phyloP scores from a whole-genome alignment of 495 filamentous ascomycete genomes.

The Filosporella fistucella region DNA sequence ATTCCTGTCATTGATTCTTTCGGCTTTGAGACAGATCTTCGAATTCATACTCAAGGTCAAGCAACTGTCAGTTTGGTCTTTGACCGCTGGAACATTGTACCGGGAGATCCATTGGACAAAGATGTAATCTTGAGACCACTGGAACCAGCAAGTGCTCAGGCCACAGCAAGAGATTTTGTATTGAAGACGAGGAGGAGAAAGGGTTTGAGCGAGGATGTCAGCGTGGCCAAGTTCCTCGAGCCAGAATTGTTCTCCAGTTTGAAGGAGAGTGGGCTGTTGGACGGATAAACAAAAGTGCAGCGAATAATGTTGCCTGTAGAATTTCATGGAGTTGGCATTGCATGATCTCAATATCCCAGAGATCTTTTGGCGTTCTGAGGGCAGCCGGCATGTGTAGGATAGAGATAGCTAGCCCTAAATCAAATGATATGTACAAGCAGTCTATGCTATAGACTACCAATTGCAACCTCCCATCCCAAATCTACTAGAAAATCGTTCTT shows the following conservation, averaged over 20 bases:
- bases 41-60: constrained; percentile 93
- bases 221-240: constrained; percentile 92
- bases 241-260: constrained; percentile 85
- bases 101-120: constrained; percentile 89
- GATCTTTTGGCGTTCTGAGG: constrained; percentile 10
- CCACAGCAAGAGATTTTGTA: constrained; percentile 91
- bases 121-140: constrained; percentile 76
- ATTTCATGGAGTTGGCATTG: constrained; percentile 16
- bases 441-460: too few relatives aligned
- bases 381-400: constrained; percentile 7
- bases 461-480: too few relatives aligned
- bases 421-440: too few relatives aligned
- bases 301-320: constrained; percentile 1
- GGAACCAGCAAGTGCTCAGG: constrained; percentile 80
- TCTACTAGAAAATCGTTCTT: too few relatives aligned
- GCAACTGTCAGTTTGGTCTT: constrained; percentile 89
- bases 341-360: constrained; percentile 12
- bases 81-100: constrained; percentile 92
- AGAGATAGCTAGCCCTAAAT: too few relatives aligned
- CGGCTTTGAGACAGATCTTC: constrained; percentile 93
- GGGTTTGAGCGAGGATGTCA: constrained; percentile 92
- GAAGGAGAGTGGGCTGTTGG: constrained; percentile 84
- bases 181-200: constrained; percentile 92
- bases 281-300: constrained; percentile 40
- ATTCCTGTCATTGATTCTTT: constrained; percentile 96